These are phyloP conservation scores for Colletotrichum destructivum DNA, from an alignment of 2,329 filamentous ascomycete genomes.

Conservation along the genomic window DNA sequence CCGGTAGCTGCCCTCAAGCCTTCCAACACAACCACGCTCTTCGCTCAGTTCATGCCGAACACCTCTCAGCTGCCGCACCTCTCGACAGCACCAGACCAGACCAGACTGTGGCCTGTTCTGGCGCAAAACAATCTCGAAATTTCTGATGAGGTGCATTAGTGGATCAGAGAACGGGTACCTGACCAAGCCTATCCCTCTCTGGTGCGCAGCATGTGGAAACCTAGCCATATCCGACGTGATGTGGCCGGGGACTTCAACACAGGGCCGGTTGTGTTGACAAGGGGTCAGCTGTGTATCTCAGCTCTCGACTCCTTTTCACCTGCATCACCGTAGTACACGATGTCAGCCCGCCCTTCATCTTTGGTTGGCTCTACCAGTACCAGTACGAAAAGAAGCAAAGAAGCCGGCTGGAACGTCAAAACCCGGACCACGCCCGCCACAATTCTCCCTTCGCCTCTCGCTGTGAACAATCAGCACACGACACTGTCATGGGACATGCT, in stretches of 20 bases:
- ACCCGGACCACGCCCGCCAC: background rate
- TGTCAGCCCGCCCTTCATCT: conserved; percentile 8
- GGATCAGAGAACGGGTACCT: conserved; percentile 41
- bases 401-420: background rate
- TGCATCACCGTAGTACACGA: conserved; percentile 23
- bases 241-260: conserved; percentile 31
- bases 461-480: conserved; percentile 8
- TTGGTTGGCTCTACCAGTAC: background rate
- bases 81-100: conserved; percentile 16
- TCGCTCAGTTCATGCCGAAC: conserved; percentile 2
- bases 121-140: conserved; percentile 36
- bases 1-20: background rate
- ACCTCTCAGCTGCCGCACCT: conserved; percentile 3
- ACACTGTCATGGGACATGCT: background rate
- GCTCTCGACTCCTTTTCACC: conserved; percentile 31
- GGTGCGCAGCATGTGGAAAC: conserved; percentile 36
- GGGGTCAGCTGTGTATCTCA: conserved; percentile 22
- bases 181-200: conserved; percentile 39
- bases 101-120: conserved; percentile 34
- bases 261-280: conserved; percentile 28
- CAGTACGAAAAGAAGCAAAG: conserved; percentile 3
- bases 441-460: background rate
- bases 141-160: conserved; percentile 42
- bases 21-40: background rate
- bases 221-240: conserved; percentile 38